Percentiles rank a stretch among this genome's conserved stretches.
These are phyloP conservation scores for Eucalyptus coolabah DNA, from an alignment of 345 rosid species.

Conservation along the genomic window DNA sequence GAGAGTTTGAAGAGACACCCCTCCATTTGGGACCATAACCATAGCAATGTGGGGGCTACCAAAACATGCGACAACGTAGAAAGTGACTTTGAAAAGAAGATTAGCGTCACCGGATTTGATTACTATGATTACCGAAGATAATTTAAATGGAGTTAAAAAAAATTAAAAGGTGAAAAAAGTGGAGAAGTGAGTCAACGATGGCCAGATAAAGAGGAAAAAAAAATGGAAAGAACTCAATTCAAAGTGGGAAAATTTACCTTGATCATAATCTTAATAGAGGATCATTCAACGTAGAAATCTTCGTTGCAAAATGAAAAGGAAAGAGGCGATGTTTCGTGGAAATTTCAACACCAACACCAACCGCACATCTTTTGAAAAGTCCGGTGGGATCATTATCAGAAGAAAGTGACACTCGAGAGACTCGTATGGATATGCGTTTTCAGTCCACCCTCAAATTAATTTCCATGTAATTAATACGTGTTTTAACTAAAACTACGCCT, in stretches of 20 bases:
- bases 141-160: neutral
- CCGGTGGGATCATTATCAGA: neutral
- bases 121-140: neutral
- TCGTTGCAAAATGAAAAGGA: neutral
- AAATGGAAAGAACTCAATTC: neutral
- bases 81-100: neutral
- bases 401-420: neutral
- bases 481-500: neutral
- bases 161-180: neutral
- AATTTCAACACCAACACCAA: neutral
- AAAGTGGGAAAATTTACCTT: neutral
- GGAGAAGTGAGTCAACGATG: conserved; percentile 14
- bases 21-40: neutral
- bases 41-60: neutral
- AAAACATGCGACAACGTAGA: neutral
- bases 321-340: neutral
- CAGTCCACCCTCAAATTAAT: neutral
- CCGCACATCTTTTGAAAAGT: neutral
- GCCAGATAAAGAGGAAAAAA: conserved; percentile 23
- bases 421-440: neutral
- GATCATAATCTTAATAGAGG: neutral
- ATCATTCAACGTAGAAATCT: neutral
- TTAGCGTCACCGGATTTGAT: neutral
- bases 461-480: neutral
- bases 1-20: neutral